Evolutionary conservation across 768 basidiomycete genomes (phyloP).

Genomic region (Pleurotus giganteus): DNA sequence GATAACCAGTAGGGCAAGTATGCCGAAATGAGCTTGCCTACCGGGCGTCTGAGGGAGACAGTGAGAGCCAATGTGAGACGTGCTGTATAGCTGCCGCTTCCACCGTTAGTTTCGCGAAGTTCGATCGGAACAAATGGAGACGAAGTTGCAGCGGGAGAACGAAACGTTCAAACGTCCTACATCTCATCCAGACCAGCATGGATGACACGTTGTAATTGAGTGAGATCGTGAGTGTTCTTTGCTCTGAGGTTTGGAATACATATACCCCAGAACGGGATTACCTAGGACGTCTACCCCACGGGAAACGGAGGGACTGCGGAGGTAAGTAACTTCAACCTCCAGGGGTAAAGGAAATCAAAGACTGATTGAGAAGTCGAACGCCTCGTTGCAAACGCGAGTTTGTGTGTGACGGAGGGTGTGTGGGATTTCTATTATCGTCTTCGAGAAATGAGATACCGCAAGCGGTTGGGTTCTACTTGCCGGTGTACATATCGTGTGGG

Average conservation of each 20-base stretch:
- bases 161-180: neutral
- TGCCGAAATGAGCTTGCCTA: too few species aligned
- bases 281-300: conserved; percentile 2
- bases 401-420: neutral
- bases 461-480: neutral
- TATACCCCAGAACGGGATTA: neutral
- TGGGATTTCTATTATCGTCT: neutral
- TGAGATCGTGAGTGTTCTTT: neutral
- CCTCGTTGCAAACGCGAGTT: conserved; percentile 5
- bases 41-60: too few species aligned
- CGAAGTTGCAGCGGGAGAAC: conserved; percentile 4
- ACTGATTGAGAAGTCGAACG: neutral
- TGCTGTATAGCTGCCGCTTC: neutral
- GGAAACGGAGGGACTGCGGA: conserved; percentile 1
- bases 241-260: neutral
- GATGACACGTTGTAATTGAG: neutral
- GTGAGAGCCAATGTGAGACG: too few species aligned
- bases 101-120: neutral
- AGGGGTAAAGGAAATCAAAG: neutral
- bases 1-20: too few species aligned
- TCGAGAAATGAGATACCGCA: neutral
- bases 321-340: neutral
- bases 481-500: neutral
- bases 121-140: conserved; percentile 5
- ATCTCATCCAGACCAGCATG: neutral